Conservation (phyloP, 768 basidiomycete genomes). For the Collybiopsis luxurians region DNA sequence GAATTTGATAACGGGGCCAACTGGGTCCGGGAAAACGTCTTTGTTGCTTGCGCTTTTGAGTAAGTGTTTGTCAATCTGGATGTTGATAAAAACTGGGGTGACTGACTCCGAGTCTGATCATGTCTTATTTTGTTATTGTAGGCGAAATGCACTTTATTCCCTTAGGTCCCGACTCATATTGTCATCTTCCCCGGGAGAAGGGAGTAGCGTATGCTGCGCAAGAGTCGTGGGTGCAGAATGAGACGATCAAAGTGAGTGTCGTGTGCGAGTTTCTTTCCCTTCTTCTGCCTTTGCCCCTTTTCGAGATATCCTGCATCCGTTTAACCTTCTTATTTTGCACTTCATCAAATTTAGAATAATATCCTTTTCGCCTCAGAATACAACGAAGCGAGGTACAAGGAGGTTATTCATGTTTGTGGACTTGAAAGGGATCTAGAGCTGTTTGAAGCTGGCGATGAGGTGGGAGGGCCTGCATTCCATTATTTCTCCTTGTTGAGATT, state of each 20-base stretch:
- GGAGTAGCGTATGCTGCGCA: conserved; percentile 83
- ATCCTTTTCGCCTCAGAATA: conserved; percentile 77
- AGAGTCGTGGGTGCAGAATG: conserved; percentile 83
- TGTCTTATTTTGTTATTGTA: conserved; percentile 10
- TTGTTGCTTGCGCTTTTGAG: conserved; percentile 45
- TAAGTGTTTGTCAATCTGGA: too few species aligned
- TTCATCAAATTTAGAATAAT: conserved; percentile 42
- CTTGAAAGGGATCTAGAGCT: conserved; percentile 70
- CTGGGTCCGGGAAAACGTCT: conserved; percentile 38
- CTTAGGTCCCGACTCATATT: conserved; percentile 53
- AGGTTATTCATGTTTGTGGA: conserved; percentile 73
- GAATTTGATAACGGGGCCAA: conserved; percentile 38
- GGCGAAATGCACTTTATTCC: conserved; percentile 61
- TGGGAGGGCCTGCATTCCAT: too few species aligned
- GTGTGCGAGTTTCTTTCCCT: not conserved
- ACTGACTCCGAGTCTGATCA: conserved; percentile 4
- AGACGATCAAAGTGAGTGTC: conserved; percentile 55
- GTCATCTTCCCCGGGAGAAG: conserved; percentile 60
- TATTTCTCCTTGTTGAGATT: too few species aligned
- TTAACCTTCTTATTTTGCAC: not conserved
- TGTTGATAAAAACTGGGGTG: too few species aligned
- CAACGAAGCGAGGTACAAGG: conserved; percentile 75
- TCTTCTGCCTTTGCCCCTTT: too few species aligned
- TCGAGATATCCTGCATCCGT: too few species aligned
- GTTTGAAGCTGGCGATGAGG: conserved; percentile 60